These are phyloP conservation scores for Ephemerocybe angulata DNA, from an alignment of 768 basidiomycete species.

Conservation along the genomic window DNA sequence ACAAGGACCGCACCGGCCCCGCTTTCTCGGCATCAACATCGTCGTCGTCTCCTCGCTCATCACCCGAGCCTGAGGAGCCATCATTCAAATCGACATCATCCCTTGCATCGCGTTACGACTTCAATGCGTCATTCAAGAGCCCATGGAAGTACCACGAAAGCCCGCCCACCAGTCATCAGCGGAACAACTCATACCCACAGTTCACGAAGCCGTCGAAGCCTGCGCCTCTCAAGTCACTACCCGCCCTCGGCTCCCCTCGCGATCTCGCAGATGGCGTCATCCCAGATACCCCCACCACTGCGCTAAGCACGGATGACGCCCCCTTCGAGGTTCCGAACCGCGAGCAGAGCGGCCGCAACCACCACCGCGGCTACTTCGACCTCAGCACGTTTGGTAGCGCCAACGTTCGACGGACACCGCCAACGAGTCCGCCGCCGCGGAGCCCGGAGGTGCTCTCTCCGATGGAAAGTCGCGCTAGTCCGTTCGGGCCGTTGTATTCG, in stretches of 20 bases:
- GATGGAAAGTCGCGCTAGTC: constrained; percentile 19
- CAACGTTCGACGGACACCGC: constrained; percentile 43
- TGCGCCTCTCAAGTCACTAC: constrained; percentile 9
- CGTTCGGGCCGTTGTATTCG: constrained; percentile 34
- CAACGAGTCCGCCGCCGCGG: constrained; percentile 39
- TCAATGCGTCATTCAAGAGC: constrained; percentile 46
- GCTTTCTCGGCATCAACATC: constrained; percentile 14
- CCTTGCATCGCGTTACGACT: constrained; percentile 56
- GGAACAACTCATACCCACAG: constrained; percentile 48
- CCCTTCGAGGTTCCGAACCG: constrained; percentile 23
- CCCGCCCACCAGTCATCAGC: constrained; percentile 25
- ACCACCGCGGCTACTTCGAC: constrained; percentile 59
- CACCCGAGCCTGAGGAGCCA: constrained; percentile 18
- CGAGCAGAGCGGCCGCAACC: constrained; percentile 36
- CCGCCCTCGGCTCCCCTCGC: constrained; percentile 49
- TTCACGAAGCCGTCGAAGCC: constrained; percentile 22
- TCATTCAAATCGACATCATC: constrained; percentile 38
- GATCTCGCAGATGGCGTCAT: constrained; percentile 37
- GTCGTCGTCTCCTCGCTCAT: neutral
- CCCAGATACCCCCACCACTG: constrained; percentile 16
- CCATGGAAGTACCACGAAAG: constrained; percentile 38
- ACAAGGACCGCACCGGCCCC: constrained; percentile 23
- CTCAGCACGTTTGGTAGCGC: constrained; percentile 24
- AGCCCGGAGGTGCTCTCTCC: constrained; percentile 8
- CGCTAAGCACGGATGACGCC: constrained; percentile 27